phyloP scores from a whole-genome alignment of 2,329 filamentous ascomycete species.

The Chaetomiaceae sp. region DNA sequence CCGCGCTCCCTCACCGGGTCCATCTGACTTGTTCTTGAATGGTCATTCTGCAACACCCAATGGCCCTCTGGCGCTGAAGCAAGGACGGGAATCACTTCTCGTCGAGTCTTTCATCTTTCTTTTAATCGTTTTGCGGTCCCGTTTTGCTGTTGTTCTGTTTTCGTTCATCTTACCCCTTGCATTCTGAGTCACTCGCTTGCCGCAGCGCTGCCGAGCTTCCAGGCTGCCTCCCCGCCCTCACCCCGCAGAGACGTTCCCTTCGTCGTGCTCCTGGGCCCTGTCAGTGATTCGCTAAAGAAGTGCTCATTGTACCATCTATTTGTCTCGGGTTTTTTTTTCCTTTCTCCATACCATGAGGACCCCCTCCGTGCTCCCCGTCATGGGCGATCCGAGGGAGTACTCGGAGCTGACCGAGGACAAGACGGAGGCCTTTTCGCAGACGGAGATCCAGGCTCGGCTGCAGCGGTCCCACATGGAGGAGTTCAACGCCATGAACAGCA shows the following conservation, averaged over 20 bases:
- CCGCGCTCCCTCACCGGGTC: slow-evolving; percentile 18
- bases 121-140: too few species aligned
- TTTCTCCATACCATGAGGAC: background rate
- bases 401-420: slow-evolving; percentile 41
- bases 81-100: slow-evolving; percentile 11
- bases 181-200: background rate
- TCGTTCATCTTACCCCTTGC: background rate
- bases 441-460: slow-evolving; percentile 48
- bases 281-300: background rate
- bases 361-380: slow-evolving; percentile 22
- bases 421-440: slow-evolving; percentile 53
- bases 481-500: slow-evolving; percentile 34
- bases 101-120: background rate
- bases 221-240: background rate
- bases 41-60: slow-evolving; percentile 21
- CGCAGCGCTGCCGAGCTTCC: background rate
- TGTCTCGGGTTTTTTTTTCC: background rate
- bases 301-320: background rate
- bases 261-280: background rate
- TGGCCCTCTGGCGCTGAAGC: slow-evolving; percentile 14
- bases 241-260: background rate
- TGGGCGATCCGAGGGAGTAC: slow-evolving; percentile 36
- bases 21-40: slow-evolving; percentile 27
- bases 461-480: slow-evolving; percentile 41
- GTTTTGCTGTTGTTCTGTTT: background rate